Conservation (phyloP, 148 eudicot genomes). For the Vaccinium myrtillus region DNA sequence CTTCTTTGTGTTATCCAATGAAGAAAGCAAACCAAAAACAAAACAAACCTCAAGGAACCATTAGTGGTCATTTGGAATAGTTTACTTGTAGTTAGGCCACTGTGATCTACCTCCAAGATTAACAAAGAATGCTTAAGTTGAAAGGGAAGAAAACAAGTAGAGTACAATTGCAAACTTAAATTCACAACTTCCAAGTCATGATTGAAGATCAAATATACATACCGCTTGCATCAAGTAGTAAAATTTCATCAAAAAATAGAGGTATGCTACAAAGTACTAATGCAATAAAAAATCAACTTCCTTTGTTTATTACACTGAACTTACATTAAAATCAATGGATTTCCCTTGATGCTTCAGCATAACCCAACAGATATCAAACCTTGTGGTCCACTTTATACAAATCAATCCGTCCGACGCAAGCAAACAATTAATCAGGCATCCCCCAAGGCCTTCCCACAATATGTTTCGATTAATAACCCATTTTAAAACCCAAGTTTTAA, state of each 20-base stretch:
- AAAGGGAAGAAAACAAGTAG: not conserved
- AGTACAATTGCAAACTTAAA: not conserved
- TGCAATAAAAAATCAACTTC: slow-evolving; percentile 6
- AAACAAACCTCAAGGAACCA: too few relatives aligned
- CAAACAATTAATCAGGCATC: slow-evolving; percentile 6
- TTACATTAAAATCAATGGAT: slow-evolving; percentile 4
- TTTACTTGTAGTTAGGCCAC: too few relatives aligned
- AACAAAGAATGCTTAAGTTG: too few relatives aligned
- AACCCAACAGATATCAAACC: not conserved
- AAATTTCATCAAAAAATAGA: not conserved
- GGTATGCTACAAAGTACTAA: not conserved
- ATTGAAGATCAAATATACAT: not conserved
- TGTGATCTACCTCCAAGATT: too few relatives aligned
- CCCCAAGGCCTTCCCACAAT: not conserved
- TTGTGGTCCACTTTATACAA: slow-evolving; percentile 11
- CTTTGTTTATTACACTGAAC: not conserved
- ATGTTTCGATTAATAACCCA: not conserved
- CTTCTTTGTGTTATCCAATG: too few relatives aligned
- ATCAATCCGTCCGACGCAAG: not conserved
- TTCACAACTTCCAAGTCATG: not conserved
- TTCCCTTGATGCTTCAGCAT: not conserved
- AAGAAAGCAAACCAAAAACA: too few relatives aligned
- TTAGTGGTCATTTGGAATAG: too few relatives aligned
- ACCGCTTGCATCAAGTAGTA: slow-evolving; percentile 7
- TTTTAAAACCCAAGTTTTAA: not conserved